Base-by-base conservation (phyloP, 2,329 filamentous ascomycete species). In the Pseudofabraea citricarpa region DNA sequence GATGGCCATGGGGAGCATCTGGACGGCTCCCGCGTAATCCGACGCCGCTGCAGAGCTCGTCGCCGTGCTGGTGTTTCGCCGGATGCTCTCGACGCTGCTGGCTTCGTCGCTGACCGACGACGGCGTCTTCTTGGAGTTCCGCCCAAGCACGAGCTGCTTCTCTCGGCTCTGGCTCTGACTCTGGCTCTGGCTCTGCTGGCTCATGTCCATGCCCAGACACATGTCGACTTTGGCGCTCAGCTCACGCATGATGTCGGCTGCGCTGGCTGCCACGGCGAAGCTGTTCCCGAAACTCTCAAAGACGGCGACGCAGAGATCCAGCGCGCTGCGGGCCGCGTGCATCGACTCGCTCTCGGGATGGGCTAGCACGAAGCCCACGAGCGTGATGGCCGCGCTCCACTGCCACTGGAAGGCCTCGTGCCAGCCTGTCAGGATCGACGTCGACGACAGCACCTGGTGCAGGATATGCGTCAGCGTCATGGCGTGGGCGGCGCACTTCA, bases 371-470 rank as follows among this genome's bases (percentile, higher is more conserved):
- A 66, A 72, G 5, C 67, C 69, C 7, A 70, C 44, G 2, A 70
- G 54, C 3, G 64, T 61, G 15, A 71, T 48, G 1, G 64, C 55
- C 1, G 67, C 64, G 44, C 69, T 65, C 65, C 67, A 70, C 47
- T 70, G 67, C 58, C 64, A 71, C 19, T 67, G 64, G 40, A 68
- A 70, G 1, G 60, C 56, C 39, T 67, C 62, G 45, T 65, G 58
- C 59, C 59, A 67, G 6, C 66, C 65, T n/a, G 45, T 44, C 1
- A 69, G 48, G 16, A 67, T 55, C 12, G 58, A 53, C 1, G 64
- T 64, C 3, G 51, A 45, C 2, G 47, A 51, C 13, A 65, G 51
- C 2, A 62, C 51, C 33, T 69, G 64, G 26, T 68, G 59, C 33
- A 64, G 58, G 15, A 70, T 67, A 10, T 58, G 54, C 4, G 65